Conservation (phyloP, 805 yeast species). For the Kregervanrija fluxuum region DNA sequence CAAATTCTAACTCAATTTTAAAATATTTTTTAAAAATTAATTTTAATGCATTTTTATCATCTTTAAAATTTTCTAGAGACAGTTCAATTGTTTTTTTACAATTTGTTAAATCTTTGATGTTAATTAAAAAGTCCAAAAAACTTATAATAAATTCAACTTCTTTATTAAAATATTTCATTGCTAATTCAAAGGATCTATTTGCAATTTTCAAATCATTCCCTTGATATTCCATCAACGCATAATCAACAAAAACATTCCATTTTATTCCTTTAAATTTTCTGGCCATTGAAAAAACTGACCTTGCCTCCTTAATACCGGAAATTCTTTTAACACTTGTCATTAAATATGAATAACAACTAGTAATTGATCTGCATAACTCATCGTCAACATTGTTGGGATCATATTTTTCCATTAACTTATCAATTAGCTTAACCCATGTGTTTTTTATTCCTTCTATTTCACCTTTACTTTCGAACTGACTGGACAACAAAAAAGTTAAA, state of each 20-base stretch:
- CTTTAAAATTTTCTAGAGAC: constrained; percentile 49
- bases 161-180: constrained; percentile 46
- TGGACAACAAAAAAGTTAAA: constrained; percentile 61
- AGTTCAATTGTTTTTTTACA: constrained; percentile 81
- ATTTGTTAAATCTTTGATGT: constrained; percentile 57
- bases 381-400: constrained; percentile 3
- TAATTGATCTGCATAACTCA: constrained; percentile 33
- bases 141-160: constrained; percentile 57
- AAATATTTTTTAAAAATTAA: constrained; percentile 53
- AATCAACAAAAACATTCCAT: constrained; percentile 71
- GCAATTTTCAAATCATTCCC: constrained; percentile 65
- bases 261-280: constrained; percentile 59
- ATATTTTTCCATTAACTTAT: constrained; percentile 30
- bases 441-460: constrained; percentile 43
- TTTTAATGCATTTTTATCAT: constrained; percentile 29
- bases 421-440: constrained; percentile 44
- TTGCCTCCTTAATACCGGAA: constrained; percentile 45
- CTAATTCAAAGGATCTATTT: constrained; percentile 68
- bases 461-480: constrained; percentile 54
- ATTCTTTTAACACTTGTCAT: constrained; percentile 66
- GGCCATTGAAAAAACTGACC: constrained; percentile 62
- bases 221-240: constrained; percentile 74
- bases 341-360: constrained; percentile 59
- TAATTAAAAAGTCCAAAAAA: constrained; percentile 67
- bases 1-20: constrained; percentile 59